Evolutionary conservation across 805 yeast genomes (phyloP), one percentile per base, ranked within the genome.

Genomic region (Kuraishia molischiana): DNA sequence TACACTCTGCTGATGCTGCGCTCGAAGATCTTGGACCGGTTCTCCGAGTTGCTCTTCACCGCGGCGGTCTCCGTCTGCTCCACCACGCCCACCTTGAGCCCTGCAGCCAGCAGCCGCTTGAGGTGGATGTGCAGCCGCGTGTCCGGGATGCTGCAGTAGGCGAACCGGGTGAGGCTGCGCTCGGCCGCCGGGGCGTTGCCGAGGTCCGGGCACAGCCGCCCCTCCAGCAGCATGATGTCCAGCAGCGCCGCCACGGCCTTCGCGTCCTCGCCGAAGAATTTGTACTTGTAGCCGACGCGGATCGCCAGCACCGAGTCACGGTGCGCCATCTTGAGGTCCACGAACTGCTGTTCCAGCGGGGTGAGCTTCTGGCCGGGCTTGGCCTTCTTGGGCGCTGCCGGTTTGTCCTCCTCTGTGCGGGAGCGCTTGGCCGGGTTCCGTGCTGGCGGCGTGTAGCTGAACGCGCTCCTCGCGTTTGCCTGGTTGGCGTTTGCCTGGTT

Each of bases 231-330:
- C 75, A 77, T 78, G 31, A 85, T 81, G 42, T 81, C 77, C 24
- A 87, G 56, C 10, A 80, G 67, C 35, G 67, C 61, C 10, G 94
- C 69, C 0, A 80, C 95, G 4, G 62, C 60, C 11, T 64, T 67
- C 0, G 97, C 97, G 58, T 90, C 97, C 38, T 77, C 69, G 1
- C 95, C 95, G 53, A 75, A 85, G 43, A 89, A 79, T 50, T 84
- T 85, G 60, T 77, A 92, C 56, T 86, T 87, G 61, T 90, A 92
- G 0, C 98, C 98, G 3, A 85, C 94, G 53, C 92, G 92, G 19
- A 90, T 68, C 0, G 92, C 78, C 6, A 92, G 61, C 2, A 92
- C 47, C 37, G 84, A 84, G 46, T 85, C 95, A 37, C 51, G 51
- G 51, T 90, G 61, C 2, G 57, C 49, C 4, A 56, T 46, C 50